These are phyloP conservation scores for Rhodosorus marinus DNA, from an alignment of 23 red algal species.

Conservation along the genomic window DNA sequence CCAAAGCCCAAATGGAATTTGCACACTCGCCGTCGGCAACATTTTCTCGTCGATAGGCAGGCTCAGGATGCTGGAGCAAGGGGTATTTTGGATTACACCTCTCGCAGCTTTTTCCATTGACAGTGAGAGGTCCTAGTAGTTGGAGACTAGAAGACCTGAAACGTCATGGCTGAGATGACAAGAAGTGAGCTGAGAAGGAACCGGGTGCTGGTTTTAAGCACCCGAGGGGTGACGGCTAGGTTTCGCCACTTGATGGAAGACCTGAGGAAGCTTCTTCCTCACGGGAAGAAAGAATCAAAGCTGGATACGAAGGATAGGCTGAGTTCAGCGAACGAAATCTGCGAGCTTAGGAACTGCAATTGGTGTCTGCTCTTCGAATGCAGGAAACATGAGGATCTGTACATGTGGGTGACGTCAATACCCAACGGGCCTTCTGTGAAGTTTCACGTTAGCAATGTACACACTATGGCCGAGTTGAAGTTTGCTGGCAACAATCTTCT, in stretches of 20 bases:
- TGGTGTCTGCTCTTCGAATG: conserved; percentile 54
- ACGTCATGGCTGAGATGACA: no score
- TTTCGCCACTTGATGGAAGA: conserved; percentile 86
- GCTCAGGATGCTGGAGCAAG: no score
- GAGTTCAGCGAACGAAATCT: conserved; percentile 61
- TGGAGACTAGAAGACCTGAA: no score
- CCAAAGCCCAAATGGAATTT: no score
- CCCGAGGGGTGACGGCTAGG: conserved; percentile 67
- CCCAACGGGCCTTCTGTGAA: conserved; percentile 70
- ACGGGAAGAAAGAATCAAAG: conserved; percentile 82
- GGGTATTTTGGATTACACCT: no score
- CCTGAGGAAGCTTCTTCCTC: conserved; percentile 51
- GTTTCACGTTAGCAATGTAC: conserved; percentile 68
- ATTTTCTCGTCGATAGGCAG: no score
- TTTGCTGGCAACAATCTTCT: conserved; percentile 77
- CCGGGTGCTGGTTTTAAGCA: conserved; percentile 51
- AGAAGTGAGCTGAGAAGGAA: neutral
- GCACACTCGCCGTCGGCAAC: no score
- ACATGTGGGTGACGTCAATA: conserved; percentile 70
- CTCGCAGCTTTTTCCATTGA: no score
- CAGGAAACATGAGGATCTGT: conserved; percentile 73
- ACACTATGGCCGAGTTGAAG: conserved; percentile 89
- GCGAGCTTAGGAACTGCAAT: conserved; percentile 60
- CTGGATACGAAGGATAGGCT: conserved; percentile 93
- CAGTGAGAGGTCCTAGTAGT: no score